These are phyloP conservation scores for Plasmodium chabaudi DNA, from an alignment of 169 alveolate genomes.

Conservation along the genomic window DNA sequence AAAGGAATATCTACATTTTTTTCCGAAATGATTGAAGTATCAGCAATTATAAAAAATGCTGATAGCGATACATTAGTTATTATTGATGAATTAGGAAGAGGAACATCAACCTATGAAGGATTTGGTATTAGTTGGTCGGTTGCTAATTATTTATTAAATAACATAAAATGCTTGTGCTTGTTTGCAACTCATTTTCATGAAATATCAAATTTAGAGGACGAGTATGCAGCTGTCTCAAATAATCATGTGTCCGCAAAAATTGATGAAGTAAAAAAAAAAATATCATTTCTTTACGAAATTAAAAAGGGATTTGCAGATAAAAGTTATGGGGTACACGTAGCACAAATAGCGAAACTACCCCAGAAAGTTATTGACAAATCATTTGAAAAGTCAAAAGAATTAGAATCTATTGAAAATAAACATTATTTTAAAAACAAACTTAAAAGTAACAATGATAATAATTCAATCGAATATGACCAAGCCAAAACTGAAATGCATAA, in stretches of 20 bases:
- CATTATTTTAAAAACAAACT: slow-evolving; percentile 60
- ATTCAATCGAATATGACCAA: background rate
- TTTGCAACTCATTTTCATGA: slow-evolving; percentile 99
- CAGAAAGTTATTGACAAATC: slow-evolving; percentile 78
- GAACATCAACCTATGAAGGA: slow-evolving; percentile 97
- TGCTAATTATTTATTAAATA: slow-evolving; percentile 91
- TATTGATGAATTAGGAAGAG: slow-evolving; percentile 98
- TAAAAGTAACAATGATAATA: slow-evolving; percentile 6
- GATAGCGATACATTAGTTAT: slow-evolving; percentile 92
- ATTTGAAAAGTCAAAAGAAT: slow-evolving; percentile 73
- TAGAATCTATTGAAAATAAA: slow-evolving; percentile 71
- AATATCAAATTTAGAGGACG: slow-evolving; percentile 90
- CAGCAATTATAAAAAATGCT: slow-evolving; percentile 94
- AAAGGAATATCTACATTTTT: slow-evolving; percentile 97
- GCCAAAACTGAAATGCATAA: slow-evolving; percentile 4
- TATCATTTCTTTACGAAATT: slow-evolving; percentile 91
- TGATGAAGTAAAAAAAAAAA: slow-evolving; percentile 75
- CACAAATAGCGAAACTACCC: slow-evolving; percentile 94
- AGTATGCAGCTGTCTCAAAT: slow-evolving; percentile 89
- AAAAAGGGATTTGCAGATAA: slow-evolving; percentile 93
- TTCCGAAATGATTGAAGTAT: slow-evolving; percentile 98
- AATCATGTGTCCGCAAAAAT: slow-evolving; percentile 87
- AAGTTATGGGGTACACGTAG: slow-evolving; percentile 96
- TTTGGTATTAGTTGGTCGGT: slow-evolving; percentile 98
- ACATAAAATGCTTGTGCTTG: slow-evolving; percentile 94